These are phyloP conservation scores for Wilcoxina mikolae DNA, from an alignment of 495 filamentous ascomycete genomes.

Conservation along the genomic window DNA sequence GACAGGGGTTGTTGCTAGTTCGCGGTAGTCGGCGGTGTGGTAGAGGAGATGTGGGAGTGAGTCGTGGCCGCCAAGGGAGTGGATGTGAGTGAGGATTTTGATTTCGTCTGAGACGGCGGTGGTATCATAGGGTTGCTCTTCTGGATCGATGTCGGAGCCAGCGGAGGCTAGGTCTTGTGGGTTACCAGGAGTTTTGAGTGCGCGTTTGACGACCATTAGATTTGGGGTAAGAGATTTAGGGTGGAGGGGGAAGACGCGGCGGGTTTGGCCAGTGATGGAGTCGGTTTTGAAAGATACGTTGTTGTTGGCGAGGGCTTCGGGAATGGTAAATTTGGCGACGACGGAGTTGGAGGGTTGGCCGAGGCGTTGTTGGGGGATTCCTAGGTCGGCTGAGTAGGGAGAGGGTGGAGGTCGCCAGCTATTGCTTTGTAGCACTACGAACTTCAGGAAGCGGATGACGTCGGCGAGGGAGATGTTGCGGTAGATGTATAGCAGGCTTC, in stretches of 20 bases:
- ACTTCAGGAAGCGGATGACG: neutral
- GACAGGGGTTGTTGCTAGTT: neutral
- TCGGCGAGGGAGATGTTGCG: neutral
- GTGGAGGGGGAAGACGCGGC: neutral
- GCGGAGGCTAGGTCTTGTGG: neutral
- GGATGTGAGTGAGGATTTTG: neutral
- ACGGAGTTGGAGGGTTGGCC: neutral
- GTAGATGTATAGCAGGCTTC: neutral
- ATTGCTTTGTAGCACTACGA: neutral
- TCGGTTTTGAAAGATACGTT: neutral
- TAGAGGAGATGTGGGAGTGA: neutral
- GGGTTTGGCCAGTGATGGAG: neutral
- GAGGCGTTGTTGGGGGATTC: neutral
- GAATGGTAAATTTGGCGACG: neutral
- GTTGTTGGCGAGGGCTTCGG: neutral
- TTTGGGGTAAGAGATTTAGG: neutral
- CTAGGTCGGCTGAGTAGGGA: neutral
- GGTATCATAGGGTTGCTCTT: too few species aligned
- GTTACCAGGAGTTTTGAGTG: neutral
- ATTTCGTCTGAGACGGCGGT: neutral
- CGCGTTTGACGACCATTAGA: constrained; percentile 1
- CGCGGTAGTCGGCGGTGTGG: neutral
- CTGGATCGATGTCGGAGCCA: neutral
- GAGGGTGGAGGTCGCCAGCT: neutral
- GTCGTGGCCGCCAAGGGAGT: neutral